Evolutionary conservation across 78 protist species (phyloP).

Genomic region (Guillardia theta): DNA sequence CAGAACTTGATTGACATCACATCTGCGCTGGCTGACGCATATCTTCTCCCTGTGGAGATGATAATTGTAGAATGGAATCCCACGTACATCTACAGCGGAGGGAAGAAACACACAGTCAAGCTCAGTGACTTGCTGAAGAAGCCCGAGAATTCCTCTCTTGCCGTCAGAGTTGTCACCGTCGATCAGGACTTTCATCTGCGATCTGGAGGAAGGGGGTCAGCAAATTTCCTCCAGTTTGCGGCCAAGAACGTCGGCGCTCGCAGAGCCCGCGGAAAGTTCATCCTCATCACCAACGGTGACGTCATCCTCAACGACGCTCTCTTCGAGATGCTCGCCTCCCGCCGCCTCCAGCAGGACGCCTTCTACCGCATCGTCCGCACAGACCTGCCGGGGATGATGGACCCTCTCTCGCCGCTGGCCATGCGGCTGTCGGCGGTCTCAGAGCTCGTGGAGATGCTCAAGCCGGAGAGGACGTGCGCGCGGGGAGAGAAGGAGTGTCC

Average conservation of each 20-base stretch:
- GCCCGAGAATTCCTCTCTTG: not conserved
- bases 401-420: not conserved
- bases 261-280: not conserved
- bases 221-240: not conserved
- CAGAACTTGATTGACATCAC: not conserved
- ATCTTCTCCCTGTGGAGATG: not conserved
- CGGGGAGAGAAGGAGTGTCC: slow-evolving; percentile 12
- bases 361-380: not conserved
- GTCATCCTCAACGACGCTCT: not conserved
- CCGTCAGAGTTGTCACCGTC: not conserved
- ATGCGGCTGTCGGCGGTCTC: not conserved
- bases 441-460: not conserved
- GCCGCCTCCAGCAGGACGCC: not conserved
- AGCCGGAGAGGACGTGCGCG: not conserved
- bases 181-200: not conserved
- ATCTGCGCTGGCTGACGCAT: not conserved
- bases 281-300: not conserved
- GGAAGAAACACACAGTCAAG: not conserved
- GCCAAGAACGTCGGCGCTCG: slow-evolving; percentile 14
- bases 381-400: not conserved
- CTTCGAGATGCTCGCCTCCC: not conserved
- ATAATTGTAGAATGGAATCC: not conserved
- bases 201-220: not conserved
- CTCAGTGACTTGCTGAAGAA: not conserved
- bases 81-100: not conserved